These are phyloP conservation scores for Grosmannia clavigera DNA, from an alignment of 2,329 filamentous ascomycete genomes.

Conservation along the genomic window DNA sequence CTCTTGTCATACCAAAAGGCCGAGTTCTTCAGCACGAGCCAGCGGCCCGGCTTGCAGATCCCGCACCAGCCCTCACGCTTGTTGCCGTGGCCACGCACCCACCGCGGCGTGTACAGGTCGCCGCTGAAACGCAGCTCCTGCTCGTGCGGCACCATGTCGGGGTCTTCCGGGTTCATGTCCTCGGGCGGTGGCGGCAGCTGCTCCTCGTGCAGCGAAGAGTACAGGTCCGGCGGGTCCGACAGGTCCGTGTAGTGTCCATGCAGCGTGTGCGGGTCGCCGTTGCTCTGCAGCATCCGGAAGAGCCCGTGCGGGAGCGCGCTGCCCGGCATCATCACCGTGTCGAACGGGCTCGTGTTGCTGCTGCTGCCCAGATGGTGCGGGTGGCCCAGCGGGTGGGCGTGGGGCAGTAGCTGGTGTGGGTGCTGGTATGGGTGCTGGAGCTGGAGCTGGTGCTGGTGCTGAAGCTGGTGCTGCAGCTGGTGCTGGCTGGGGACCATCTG, in stretches of 20 bases:
- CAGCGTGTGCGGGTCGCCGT: conserved; percentile 54
- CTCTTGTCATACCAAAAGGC: conserved; percentile 92
- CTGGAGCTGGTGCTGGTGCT: no score
- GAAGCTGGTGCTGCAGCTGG: background rate
- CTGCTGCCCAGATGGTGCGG: conserved; percentile 14
- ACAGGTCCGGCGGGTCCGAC: conserved; percentile 65
- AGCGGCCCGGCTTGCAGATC: conserved; percentile 73
- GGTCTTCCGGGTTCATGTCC: conserved; percentile 69
- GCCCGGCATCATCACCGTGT: conserved; percentile 42
- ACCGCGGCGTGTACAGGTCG: conserved; percentile 71
- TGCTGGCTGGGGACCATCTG: conserved; percentile 4
- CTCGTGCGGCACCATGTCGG: conserved; percentile 64
- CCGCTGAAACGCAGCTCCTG: conserved; percentile 69
- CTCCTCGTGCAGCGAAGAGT: conserved; percentile 62
- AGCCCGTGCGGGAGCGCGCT: conserved; percentile 51
- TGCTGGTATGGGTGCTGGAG: background rate
- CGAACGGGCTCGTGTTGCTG: conserved; percentile 39
- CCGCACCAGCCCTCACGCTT: conserved; percentile 86
- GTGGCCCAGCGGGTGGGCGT: background rate
- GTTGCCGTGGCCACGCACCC: conserved; percentile 76
- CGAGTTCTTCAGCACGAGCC: conserved; percentile 81
- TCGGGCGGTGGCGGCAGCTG: conserved; percentile 62
- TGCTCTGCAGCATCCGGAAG: conserved; percentile 64
- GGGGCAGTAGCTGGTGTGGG: background rate
- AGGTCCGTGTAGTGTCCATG: conserved; percentile 61